Percentiles rank a stretch among this genome's conserved stretches.
These are phyloP conservation scores for Vaccinium myrtillus DNA, from an alignment of 148 eudicot genomes.

Conservation along the genomic window DNA sequence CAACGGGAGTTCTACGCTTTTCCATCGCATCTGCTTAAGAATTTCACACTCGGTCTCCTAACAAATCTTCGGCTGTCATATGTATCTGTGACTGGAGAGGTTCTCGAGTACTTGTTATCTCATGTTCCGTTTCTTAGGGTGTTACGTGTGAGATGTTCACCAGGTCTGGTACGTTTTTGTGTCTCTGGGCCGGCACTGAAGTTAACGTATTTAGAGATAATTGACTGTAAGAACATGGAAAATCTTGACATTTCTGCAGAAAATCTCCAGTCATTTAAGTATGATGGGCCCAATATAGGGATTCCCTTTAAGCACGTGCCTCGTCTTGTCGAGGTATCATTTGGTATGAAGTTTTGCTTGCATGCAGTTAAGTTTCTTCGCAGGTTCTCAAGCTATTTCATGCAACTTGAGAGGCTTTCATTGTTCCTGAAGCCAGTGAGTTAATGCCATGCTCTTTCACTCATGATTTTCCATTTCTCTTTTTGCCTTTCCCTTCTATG, in stretches of 20 bases:
- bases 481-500: neutral
- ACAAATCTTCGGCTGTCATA: neutral
- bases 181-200: neutral
- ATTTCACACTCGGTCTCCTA: neutral
- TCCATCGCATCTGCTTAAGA: neutral
- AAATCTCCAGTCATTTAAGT: neutral
- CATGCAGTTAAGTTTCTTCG: neutral
- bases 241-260: neutral
- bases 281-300: neutral
- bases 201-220: neutral
- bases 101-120: neutral
- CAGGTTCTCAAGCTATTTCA: neutral
- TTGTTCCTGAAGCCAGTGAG: neutral
- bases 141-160: neutral
- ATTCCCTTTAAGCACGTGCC: neutral
- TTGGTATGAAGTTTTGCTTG: neutral
- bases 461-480: neutral
- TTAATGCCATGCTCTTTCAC: neutral
- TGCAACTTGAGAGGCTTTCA: neutral
- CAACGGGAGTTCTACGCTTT: neutral
- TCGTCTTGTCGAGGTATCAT: neutral
- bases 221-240: neutral
- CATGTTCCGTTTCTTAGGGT: neutral
- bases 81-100: neutral
- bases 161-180: neutral